Conservation (phyloP, 2,329 filamentous ascomycete genomes). For the Verticillium isaacii region DNA sequence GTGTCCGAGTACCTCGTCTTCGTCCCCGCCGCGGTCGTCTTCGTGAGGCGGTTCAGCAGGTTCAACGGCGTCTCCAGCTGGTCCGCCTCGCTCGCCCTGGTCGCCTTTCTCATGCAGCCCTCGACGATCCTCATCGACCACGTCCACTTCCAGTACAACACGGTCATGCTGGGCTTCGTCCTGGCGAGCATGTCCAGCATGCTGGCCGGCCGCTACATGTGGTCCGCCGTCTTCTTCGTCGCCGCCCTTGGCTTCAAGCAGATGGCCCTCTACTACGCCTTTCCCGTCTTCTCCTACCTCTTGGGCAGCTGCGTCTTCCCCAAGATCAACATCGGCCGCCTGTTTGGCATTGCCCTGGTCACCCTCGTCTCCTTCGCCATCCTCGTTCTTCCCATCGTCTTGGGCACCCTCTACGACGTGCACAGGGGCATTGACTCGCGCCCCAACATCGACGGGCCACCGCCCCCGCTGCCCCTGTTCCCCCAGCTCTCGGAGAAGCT, state of each 20-base stretch:
- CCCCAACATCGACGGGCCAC: constrained; percentile 52
- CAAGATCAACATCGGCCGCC: constrained; percentile 58
- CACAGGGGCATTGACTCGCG: constrained; percentile 57
- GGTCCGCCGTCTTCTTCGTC: constrained; percentile 92
- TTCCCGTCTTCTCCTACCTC: constrained; percentile 86
- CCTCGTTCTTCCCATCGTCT: constrained; percentile 69
- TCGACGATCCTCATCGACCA: constrained; percentile 89
- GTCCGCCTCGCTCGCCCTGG: constrained; percentile 79
- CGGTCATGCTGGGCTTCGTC: constrained; percentile 92
- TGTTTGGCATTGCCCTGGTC: constrained; percentile 69
- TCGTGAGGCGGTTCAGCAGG: constrained; percentile 75
- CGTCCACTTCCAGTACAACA: constrained; percentile 97
- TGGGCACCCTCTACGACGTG: constrained; percentile 66
- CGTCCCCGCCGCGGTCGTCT: constrained; percentile 79
- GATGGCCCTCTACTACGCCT: constrained; percentile 97
- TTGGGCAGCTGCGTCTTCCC: constrained; percentile 83
- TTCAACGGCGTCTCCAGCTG: constrained; percentile 73
- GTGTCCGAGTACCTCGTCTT: constrained; percentile 89
- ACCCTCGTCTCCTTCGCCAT: constrained; percentile 71
- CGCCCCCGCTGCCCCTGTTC: constrained; percentile 59
- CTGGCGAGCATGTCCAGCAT: constrained; percentile 85
- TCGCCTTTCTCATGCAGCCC: constrained; percentile 89
- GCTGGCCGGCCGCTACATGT: constrained; percentile 76
- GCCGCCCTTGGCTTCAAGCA: constrained; percentile 95
- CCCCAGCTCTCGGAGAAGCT: constrained; percentile 53